Conservation (phyloP, 2,329 filamentous ascomycete genomes). For the Arachnomyces sp. region DNA sequence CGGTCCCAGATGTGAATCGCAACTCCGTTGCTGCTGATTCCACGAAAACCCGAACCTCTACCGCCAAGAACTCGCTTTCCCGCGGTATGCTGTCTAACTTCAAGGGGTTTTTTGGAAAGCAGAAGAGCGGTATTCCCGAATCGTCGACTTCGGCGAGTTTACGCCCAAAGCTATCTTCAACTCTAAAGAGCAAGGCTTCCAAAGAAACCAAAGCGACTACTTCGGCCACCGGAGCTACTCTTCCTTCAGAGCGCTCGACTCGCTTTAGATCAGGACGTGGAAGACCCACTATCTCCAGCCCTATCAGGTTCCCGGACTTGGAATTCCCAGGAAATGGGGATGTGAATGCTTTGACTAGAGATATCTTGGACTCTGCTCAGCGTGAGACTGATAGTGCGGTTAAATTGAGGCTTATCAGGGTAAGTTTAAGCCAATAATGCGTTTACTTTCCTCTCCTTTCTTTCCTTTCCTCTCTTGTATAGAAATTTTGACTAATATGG, state of each 20-base stretch:
- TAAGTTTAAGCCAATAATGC: constrained; percentile 7
- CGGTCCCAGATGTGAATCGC: too few relatives aligned
- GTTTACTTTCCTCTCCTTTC: not conserved
- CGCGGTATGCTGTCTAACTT: constrained; percentile 14
- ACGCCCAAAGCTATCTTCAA: not conserved
- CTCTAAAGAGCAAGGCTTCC: constrained; percentile 2
- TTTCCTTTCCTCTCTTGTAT: not conserved
- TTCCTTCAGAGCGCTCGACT: not conserved
- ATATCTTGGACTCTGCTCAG: constrained; percentile 12
- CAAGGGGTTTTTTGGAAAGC: constrained; percentile 13
- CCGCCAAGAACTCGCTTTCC: not conserved
- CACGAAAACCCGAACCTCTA: constrained; percentile 3
- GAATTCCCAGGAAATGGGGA: constrained; percentile 5
- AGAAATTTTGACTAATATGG: not conserved
- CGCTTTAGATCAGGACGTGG: not conserved
- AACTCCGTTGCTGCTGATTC: not conserved
- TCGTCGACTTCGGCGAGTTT: not conserved
- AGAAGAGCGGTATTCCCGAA: constrained; percentile 4
- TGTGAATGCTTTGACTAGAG: constrained; percentile 12
- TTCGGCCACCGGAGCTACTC: constrained; percentile 1
- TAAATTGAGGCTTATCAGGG: constrained; percentile 14
- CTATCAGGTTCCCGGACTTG: constrained; percentile 9
- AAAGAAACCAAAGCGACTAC: constrained; percentile 1
- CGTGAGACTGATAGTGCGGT: constrained; percentile 10
- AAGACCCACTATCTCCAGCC: not conserved